These are phyloP conservation scores for Phalaenopsis equestris DNA, from an alignment of 106 monocot genomes.

Conservation along the genomic window DNA sequence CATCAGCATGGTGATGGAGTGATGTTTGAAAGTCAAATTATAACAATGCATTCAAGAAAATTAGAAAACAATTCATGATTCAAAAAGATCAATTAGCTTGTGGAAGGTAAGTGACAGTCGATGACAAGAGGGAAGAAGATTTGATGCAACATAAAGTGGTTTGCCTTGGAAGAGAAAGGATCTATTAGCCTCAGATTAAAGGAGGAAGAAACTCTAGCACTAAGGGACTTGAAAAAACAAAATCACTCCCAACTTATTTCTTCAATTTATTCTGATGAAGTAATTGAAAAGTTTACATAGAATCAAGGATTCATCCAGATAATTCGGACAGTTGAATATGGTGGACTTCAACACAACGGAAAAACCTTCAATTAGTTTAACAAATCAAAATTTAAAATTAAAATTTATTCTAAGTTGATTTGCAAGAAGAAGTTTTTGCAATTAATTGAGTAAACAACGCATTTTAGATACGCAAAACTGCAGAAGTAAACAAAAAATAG, in stretches of 20 bases:
- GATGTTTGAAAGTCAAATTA: background rate
- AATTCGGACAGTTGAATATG: background rate
- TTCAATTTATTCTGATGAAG: background rate
- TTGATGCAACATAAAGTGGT: background rate
- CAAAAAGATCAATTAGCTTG: background rate
- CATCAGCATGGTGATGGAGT: background rate
- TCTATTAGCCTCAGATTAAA: background rate
- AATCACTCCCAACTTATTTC: background rate
- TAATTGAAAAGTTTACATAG: background rate
- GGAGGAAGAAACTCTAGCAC: background rate
- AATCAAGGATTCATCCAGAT: background rate
- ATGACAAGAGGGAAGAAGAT: background rate
- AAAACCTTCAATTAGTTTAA: background rate
- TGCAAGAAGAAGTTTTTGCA: too few species aligned
- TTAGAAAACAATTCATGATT: background rate
- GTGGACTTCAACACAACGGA: background rate
- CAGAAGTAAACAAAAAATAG: too few species aligned
- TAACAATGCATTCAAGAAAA: background rate
- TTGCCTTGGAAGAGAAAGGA: background rate
- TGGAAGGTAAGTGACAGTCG: background rate
- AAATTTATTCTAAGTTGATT: too few species aligned
- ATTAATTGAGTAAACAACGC: too few species aligned
- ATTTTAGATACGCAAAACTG: too few species aligned
- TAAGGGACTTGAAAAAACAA: background rate
- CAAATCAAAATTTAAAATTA: background rate